These are phyloP conservation scores for Sarocladium kiliense DNA, from an alignment of 2,329 filamentous ascomycete species.

Conservation along the genomic window DNA sequence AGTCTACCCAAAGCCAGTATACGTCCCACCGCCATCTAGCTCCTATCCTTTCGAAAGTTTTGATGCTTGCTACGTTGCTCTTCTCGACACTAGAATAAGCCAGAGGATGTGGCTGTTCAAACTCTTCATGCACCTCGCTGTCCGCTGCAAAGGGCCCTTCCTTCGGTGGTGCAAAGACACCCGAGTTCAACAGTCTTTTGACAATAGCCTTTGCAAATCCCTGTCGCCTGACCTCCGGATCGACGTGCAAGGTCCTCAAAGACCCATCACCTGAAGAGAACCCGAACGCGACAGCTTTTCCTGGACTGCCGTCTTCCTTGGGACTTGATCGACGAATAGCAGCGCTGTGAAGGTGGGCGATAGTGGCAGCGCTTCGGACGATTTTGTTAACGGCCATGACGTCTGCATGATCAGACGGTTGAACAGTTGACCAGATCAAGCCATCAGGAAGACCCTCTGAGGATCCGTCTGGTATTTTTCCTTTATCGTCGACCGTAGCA, in stretches of 20 bases:
- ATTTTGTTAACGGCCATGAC: slow-evolving; percentile 10
- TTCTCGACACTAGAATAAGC: neutral
- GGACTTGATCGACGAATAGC: neutral
- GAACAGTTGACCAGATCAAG: slow-evolving; percentile 1
- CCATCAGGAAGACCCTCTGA: slow-evolving; percentile 4
- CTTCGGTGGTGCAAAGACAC: slow-evolving; percentile 1
- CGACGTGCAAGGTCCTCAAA: slow-evolving; percentile 4
- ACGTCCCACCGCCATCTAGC: slow-evolving; percentile 1
- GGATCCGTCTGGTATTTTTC: neutral
- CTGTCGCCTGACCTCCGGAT: neutral
- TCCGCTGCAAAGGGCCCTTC: neutral
- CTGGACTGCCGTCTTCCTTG: neutral
- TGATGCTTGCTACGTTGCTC: slow-evolving; percentile 6
- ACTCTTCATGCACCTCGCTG: neutral
- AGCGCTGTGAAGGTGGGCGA: slow-evolving; percentile 2
- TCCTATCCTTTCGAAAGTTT: neutral
- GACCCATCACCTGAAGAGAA: slow-evolving; percentile 3
- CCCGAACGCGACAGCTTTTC: slow-evolving; percentile 2
- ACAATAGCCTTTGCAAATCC: neutral
- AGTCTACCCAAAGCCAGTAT: slow-evolving; percentile 2
- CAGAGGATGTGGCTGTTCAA: neutral
- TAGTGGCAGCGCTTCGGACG: slow-evolving; percentile 7
- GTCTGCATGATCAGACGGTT: slow-evolving; percentile 3
- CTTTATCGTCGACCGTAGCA: neutral
- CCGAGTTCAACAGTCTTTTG: neutral